These are phyloP conservation scores for Chaetomium globosum DNA, from an alignment of 2,329 filamentous ascomycete genomes.

Conservation along the genomic window DNA sequence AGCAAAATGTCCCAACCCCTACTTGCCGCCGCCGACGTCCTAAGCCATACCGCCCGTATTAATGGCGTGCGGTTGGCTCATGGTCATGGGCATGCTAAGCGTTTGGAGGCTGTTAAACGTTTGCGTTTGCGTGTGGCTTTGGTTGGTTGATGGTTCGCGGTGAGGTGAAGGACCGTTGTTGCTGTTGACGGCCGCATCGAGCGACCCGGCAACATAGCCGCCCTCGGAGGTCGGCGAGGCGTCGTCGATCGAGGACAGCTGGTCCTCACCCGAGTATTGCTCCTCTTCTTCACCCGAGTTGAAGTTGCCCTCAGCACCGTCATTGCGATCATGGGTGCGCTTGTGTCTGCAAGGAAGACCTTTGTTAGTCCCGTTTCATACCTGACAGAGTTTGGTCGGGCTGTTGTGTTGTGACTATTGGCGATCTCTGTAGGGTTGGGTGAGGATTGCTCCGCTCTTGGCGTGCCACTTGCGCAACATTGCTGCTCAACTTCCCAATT, in stretches of 20 bases:
- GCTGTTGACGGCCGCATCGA: constrained; percentile 50
- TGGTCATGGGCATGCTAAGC: constrained; percentile 66
- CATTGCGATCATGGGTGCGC: constrained; percentile 67
- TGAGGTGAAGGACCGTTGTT: constrained; percentile 36
- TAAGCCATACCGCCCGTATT: constrained; percentile 46
- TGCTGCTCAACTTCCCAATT: constrained; percentile 43
- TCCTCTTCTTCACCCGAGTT: constrained; percentile 83
- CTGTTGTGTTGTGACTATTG: constrained; percentile 43
- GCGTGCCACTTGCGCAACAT: constrained; percentile 50
- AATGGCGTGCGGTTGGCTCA: constrained; percentile 54
- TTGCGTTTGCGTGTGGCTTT: constrained; percentile 42
- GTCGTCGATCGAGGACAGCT: constrained; percentile 77
- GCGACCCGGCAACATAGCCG: constrained; percentile 60
- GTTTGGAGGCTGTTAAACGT: constrained; percentile 62
- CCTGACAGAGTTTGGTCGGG: constrained; percentile 31
- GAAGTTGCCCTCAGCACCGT: constrained; percentile 60
- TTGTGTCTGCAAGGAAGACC: constrained; percentile 74
- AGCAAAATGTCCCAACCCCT: neutral
- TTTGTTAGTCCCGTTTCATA: constrained; percentile 44
- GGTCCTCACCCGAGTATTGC: constrained; percentile 79
- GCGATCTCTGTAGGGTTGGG: constrained; percentile 37
- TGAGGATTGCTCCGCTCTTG: constrained; percentile 38
- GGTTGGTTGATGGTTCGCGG: constrained; percentile 39
- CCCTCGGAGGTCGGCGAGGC: constrained; percentile 72
- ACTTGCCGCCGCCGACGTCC: neutral